A percentile compares a stretch with the other conserved stretches of the same genome.
Evolutionary conservation across 139 green algal species (phyloP).

Genomic region (Choricystis sp.): DNA sequence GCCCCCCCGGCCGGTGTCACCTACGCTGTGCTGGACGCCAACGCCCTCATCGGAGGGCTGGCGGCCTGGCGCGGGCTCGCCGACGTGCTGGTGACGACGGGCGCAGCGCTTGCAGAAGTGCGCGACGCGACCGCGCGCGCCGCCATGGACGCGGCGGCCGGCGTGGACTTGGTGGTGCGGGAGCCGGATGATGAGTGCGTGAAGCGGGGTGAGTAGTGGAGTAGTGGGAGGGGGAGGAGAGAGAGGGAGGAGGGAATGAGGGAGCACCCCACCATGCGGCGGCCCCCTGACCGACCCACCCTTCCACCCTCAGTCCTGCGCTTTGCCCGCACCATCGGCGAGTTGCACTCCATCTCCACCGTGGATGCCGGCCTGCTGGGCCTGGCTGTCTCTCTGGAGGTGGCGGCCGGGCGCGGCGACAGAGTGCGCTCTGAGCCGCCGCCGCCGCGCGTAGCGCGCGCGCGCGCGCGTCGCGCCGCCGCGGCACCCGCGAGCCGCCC

Average conservation of each 20-base stretch:
- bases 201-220: conserved; percentile 33
- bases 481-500: conserved; percentile 30
- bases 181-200: conserved; percentile 54
- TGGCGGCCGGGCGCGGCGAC: conserved; percentile 36
- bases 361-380: conserved; percentile 71
- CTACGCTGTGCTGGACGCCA: conserved; percentile 64
- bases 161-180: conserved; percentile 29
- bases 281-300: not conserved
- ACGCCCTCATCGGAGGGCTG: conserved; percentile 66
- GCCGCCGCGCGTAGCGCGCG: not conserved
- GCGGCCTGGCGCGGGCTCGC: conserved; percentile 20
- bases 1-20: not conserved
- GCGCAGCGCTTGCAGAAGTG: conserved; percentile 63
- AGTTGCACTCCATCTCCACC: conserved; percentile 64
- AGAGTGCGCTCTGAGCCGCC: conserved; percentile 27
- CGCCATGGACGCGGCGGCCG: conserved; percentile 35
- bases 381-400: conserved; percentile 60
- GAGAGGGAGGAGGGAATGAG: not conserved
- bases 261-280: not conserved
- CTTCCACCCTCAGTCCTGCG: conserved; percentile 43
- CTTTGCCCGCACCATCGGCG: conserved; percentile 73
- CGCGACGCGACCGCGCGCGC: conserved; percentile 50
- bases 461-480: conserved; percentile 5
- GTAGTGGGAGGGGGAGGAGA: not conserved
- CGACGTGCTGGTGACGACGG: conserved; percentile 45